A percentile compares a stretch with the other conserved stretches of the same genome.
Conservation (phyloP, 768 basidiomycete species). For the Boletus vinaceobasis region DNA sequence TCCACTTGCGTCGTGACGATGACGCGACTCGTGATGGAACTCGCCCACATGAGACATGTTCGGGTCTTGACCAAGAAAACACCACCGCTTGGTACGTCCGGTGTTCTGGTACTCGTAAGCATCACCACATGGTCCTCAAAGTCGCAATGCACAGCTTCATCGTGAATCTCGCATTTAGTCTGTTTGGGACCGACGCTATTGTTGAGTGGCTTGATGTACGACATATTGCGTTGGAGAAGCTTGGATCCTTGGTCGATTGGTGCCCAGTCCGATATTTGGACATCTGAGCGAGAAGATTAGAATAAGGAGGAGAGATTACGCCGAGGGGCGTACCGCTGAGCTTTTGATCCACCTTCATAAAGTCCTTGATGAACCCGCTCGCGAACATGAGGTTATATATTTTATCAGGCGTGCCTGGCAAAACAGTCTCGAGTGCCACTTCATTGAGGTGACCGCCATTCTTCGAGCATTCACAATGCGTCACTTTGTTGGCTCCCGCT, state of each 20-base stretch:
- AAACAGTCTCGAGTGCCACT: constrained; percentile 67
- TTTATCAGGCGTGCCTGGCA: constrained; percentile 92
- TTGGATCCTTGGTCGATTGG: constrained; percentile 61
- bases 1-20: constrained; percentile 90
- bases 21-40: constrained; percentile 68
- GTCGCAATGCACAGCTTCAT: constrained; percentile 78
- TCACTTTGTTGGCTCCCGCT: constrained; percentile 46
- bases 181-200: constrained; percentile 89
- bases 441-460: constrained; percentile 70
- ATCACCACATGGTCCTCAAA: constrained; percentile 81
- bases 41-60: constrained; percentile 95
- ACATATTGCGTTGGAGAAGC: constrained; percentile 83
- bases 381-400: constrained; percentile 96
- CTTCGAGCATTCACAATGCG: constrained; percentile 71
- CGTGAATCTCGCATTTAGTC: constrained; percentile 92
- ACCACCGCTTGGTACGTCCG: constrained; percentile 92
- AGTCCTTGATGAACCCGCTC: constrained; percentile 93
- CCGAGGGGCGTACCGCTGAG: constrained; percentile 60
- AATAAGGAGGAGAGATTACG: background rate
- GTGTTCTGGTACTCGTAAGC: constrained; percentile 86
- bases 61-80: constrained; percentile 92
- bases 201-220: constrained; percentile 91
- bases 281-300: constrained; percentile 48
- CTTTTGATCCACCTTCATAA: constrained; percentile 87
- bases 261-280: constrained; percentile 95